Percentiles rank a stretch among this genome's conserved stretches.
phyloP scores from a whole-genome alignment of 2,329 filamentous ascomycete species.

The Trichoderma asperellum region DNA sequence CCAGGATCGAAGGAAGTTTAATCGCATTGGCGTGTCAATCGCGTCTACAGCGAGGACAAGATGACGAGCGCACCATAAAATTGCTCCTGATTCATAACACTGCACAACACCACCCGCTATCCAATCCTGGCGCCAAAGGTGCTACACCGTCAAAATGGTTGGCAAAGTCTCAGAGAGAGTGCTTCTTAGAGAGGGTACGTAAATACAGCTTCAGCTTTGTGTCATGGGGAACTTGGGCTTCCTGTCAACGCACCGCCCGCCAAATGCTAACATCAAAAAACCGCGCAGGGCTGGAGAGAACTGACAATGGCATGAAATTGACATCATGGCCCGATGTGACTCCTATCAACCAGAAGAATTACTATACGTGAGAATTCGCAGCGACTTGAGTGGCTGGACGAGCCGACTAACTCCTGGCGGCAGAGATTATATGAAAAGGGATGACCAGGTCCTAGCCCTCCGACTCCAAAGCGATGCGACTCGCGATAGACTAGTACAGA shows the following conservation, averaged over 20 bases:
- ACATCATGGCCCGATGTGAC: slow-evolving; percentile 90
- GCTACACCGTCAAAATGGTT: slow-evolving; percentile 53
- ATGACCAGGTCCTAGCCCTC: slow-evolving; percentile 91
- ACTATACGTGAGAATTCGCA: slow-evolving; percentile 73
- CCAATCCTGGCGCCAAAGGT: slow-evolving; percentile 35
- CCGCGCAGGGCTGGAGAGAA: slow-evolving; percentile 80
- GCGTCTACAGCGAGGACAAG: slow-evolving; percentile 19
- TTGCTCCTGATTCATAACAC: background rate
- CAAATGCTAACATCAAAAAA: background rate
- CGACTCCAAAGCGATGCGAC: slow-evolving; percentile 87
- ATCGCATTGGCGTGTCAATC: slow-evolving; percentile 23
- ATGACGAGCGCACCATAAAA: slow-evolving; percentile 19
- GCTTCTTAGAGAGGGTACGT: slow-evolving; percentile 64
- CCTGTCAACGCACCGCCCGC: background rate
- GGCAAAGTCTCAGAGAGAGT: slow-evolving; percentile 69
- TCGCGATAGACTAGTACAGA: slow-evolving; percentile 80
- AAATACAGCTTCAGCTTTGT: slow-evolving; percentile 5
- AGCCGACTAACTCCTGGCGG: slow-evolving; percentile 31
- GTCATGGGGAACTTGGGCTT: background rate
- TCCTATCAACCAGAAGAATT: slow-evolving; percentile 99
- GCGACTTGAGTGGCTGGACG: background rate
- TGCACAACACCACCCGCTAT: background rate
- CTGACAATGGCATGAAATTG: slow-evolving; percentile 97
- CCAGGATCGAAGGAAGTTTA: slow-evolving; percentile 23
- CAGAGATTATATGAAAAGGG: slow-evolving; percentile 96